Base-by-base conservation (phyloP, 106 monocot genomes). In the Xerophyta viscosa region DNA sequence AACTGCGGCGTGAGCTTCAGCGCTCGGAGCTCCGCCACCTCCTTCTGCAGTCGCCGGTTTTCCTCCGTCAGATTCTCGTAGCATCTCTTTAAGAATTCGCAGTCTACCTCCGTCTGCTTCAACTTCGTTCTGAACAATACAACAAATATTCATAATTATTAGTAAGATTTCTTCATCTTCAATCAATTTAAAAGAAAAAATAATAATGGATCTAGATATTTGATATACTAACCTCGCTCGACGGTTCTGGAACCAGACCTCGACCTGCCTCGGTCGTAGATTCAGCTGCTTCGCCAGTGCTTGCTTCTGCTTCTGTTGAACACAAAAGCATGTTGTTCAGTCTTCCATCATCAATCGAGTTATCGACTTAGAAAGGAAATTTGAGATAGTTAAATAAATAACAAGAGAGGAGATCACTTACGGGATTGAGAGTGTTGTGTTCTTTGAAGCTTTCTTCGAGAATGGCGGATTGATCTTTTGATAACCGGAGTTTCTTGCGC, bases 81-180 rank as follows among this genome's bases (percentile, higher is more conserved):
- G 78, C 94, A 88, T 17, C 88, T 43, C 62, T 88, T 88, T 54
- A 96, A 41, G 61, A 78, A 68, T 65, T 96, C 94, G 70, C 88
- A 96, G 59, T 96, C 88, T 51, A 85, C 94, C 62, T 96, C 94
- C 46, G 94, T 96, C 37, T 96, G 94, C 70, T 96, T 96, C 73
- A 96, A 48, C 68, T 96, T 96, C 28, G 94, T 96, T 61, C 93
- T 93, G 85, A 48, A 30, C 3, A 4, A 8, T n/a, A 43, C 18
- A 43, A 3, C 12, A 43, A 43, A 43, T 17, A 43, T 14, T 46
- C 2, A 39, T 36, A 5, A 5, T 17, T n/a, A n/a, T n/a, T n/a
- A n/a, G n/a, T 17, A 14, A 44, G 17, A 44, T 14, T 17, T 44
- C 9, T 14, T 17, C 43, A 9, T 17, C 17, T 8, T 14, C 15